Conservation (phyloP, 1,139 yeast genomes). For the Debaryomyces robertsiae region DNA sequence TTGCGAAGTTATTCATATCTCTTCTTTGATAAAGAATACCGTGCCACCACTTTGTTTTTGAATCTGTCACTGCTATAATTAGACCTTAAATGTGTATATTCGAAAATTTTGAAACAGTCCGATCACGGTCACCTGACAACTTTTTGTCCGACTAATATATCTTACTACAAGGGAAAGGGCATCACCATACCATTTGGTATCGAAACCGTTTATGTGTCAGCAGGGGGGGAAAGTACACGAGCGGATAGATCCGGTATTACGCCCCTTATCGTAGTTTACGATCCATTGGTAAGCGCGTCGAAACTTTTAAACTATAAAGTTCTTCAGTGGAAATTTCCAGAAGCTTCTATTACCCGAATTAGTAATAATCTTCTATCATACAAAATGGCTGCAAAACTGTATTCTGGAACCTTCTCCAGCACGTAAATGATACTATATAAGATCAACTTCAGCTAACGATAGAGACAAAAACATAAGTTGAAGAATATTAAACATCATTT, state of each 20-base stretch:
- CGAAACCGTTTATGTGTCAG: too few relatives aligned
- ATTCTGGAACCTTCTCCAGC: slow-evolving; percentile 7
- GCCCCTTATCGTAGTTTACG: too few relatives aligned
- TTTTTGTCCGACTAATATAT: too few relatives aligned
- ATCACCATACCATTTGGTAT: too few relatives aligned
- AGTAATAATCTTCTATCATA: slow-evolving; percentile 1
- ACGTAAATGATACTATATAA: neutral
- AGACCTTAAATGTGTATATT: neutral
- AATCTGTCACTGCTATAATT: neutral
- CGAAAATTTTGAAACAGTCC: neutral
- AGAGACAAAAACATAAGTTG: too few relatives aligned
- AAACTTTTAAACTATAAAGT: too few relatives aligned
- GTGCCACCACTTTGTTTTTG: neutral
- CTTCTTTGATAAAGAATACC: neutral
- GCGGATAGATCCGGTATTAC: too few relatives aligned
- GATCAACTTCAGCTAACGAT: slow-evolving; percentile 3
- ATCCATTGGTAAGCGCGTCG: too few relatives aligned
- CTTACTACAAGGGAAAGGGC: too few relatives aligned
- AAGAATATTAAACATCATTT: too few relatives aligned
- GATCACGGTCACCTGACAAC: too few relatives aligned
- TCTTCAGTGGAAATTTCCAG: slow-evolving; percentile 1
- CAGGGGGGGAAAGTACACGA: too few relatives aligned
- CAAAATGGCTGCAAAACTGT: slow-evolving; percentile 5
- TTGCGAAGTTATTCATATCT: neutral
- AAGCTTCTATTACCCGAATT: slow-evolving; percentile 2